Evolutionary conservation across 192 early-diverging fungal genomes (phyloP).

Genomic region (Hyaloraphidium curvatum): DNA sequence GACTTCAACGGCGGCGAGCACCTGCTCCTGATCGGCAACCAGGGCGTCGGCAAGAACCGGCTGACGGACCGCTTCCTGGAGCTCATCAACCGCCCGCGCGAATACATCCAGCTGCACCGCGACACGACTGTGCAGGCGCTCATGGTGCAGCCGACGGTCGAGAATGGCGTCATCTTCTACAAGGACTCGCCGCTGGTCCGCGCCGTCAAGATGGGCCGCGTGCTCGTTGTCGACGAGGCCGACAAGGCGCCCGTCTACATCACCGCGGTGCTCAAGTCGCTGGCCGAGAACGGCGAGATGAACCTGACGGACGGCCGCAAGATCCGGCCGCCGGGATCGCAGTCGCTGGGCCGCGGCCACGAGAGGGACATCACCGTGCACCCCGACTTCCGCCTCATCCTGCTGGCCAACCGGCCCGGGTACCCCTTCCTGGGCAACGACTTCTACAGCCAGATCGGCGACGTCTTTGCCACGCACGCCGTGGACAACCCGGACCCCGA

Average conservation of each 20-base stretch:
- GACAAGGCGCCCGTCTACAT: slow-evolving; percentile 52
- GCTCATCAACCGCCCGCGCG: slow-evolving; percentile 40
- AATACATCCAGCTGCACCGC: slow-evolving; percentile 64
- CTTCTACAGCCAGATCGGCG: slow-evolving; percentile 60
- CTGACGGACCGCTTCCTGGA: slow-evolving; percentile 51
- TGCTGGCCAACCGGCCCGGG: slow-evolving; percentile 64
- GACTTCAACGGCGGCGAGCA: slow-evolving; percentile 56
- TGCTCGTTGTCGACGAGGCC: slow-evolving; percentile 66
- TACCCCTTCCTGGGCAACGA: slow-evolving; percentile 64
- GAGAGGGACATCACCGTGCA: neutral
- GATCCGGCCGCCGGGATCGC: slow-evolving; percentile 17
- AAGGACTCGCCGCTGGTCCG: slow-evolving; percentile 51
- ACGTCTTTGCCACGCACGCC: slow-evolving; percentile 44
- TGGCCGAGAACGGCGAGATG: slow-evolving; percentile 64
- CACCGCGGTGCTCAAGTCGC: slow-evolving; percentile 48
- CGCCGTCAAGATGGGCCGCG: slow-evolving; percentile 26
- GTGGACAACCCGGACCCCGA: slow-evolving; percentile 56
- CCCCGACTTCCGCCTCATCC: slow-evolving; percentile 57
- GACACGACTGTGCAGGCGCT: slow-evolving; percentile 61
- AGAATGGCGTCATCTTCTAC: slow-evolving; percentile 46
- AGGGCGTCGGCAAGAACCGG: slow-evolving; percentile 21
- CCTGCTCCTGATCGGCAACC: slow-evolving; percentile 63
- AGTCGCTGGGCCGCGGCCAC: slow-evolving; percentile 4
- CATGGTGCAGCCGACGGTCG: slow-evolving; percentile 47
- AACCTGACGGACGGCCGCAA: slow-evolving; percentile 50